Evolutionary conservation across 2,329 filamentous ascomycete genomes (phyloP), one percentile per base, ranked within the genome.

Genomic region (Elsinoe necatrix): DNA sequence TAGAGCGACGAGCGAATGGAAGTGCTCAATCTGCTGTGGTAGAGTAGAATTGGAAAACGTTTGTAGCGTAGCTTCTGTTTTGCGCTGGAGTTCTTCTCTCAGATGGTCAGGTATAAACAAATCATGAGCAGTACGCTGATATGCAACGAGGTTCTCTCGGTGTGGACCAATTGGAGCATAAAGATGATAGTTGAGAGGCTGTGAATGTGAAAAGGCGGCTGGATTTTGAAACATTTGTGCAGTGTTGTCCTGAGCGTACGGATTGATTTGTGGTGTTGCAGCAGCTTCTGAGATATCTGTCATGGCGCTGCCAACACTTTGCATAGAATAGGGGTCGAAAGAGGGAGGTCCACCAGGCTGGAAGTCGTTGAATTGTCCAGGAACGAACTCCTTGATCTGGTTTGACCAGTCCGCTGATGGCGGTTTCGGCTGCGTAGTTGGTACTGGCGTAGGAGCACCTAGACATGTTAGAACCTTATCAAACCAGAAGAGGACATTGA

Each of bases 51-150:
- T 95, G 37, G 89, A 87, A 62, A 96, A 82, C 6, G 89, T 85
- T 69, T 96, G 92, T 55, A 89, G 78, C 4, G 88, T 83, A 25
- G 92, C 89, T 65, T 95, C 91, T 0, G 86, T 79, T 72, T 92
- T 95, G 72, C 87, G 89, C 67, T 95, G 89, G 60, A 95, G 74
- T 29, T 96, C 90, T 72, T 96, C 89, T 56, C 93, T 81, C 5
- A 95, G 72, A 58, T 89, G 84, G 65, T 95, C 91, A 0, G 89
- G 83, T 41, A 97, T 80, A 70, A 98, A 98, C 62, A 97, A 88
- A 67, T 97, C 91, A 66, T 95, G 89, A 1, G 88, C 84, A 57
- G 86, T 85, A 58, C 89, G 83, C 68, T 98, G 92, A 67, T 95
- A 95, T 2, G 86, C 83, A 62, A 87, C 77, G 27, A 95, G 77